Conservation (phyloP, 2,329 filamentous ascomycete genomes). For the Monilinia polystroma region DNA sequence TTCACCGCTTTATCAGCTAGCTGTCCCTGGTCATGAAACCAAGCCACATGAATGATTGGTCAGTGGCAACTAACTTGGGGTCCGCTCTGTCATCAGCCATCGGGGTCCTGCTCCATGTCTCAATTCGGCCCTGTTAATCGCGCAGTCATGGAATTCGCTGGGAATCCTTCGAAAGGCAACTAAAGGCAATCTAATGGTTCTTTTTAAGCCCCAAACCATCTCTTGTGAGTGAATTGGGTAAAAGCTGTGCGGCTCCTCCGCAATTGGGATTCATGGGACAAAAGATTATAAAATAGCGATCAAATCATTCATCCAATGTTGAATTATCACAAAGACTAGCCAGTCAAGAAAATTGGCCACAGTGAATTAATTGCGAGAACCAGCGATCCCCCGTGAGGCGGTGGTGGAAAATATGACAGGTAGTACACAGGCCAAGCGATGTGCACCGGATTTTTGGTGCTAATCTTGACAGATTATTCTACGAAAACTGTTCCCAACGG, state of each 20-base stretch:
- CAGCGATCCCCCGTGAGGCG: not conserved
- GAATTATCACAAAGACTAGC: not conserved
- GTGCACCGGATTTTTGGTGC: not conserved
- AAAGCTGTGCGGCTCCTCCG: not conserved
- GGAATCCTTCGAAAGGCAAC: not conserved
- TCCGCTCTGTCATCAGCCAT: not conserved
- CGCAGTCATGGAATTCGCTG: not conserved
- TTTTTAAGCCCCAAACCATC: not conserved
- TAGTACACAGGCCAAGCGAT: not conserved
- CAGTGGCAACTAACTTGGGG: not conserved
- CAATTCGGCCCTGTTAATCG: not conserved
- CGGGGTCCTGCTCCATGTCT: not conserved
- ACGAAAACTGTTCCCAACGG: not conserved
- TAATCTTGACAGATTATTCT: not conserved
- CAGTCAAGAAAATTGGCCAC: not conserved
- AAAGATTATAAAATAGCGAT: not conserved
- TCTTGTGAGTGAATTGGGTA: not conserved
- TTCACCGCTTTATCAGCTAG: not conserved
- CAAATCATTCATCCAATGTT: not conserved
- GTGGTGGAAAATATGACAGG: conserved; percentile 1
- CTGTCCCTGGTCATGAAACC: not conserved
- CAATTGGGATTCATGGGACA: not conserved
- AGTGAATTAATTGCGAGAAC: not conserved
- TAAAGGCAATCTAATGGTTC: not conserved
- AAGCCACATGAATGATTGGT: not conserved